phyloP scores from a whole-genome alignment of 345 rosid species.

The Aquilaria yunnanensis region DNA sequence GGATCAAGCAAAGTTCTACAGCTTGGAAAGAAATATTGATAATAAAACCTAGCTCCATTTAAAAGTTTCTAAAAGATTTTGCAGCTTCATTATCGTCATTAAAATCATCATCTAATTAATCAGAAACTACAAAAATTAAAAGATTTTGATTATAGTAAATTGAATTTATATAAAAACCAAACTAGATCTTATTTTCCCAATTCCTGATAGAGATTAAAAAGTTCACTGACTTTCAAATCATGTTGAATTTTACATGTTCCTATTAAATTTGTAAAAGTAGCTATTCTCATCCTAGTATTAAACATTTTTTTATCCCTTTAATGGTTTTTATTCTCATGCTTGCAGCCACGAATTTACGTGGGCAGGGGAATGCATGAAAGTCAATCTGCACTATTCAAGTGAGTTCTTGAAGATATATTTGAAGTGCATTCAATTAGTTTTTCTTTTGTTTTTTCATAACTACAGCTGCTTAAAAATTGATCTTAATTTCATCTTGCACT shows the following conservation, averaged over 20 bases:
- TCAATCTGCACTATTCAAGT: slow-evolving; percentile 84
- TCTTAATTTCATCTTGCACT: slow-evolving; percentile 9
- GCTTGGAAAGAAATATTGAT: too few species aligned
- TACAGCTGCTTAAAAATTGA: slow-evolving; percentile 7
- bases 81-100: too few species aligned
- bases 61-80: too few species aligned
- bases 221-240: too few species aligned
- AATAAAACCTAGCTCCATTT: too few species aligned
- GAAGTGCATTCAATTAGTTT: neutral
- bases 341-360: slow-evolving; percentile 88
- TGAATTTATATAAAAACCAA: too few species aligned
- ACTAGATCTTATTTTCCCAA: too few species aligned
- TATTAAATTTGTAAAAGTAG: neutral
- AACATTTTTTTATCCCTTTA: slow-evolving; percentile 17
- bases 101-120: too few species aligned
- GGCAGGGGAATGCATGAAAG: slow-evolving; percentile 99
- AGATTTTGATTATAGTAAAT: too few species aligned
- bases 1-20: too few species aligned
- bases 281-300: slow-evolving; percentile 2
- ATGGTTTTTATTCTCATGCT: slow-evolving; percentile 14
- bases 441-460: slow-evolving; percentile 5
- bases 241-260: neutral
- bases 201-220: too few species aligned
- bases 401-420: slow-evolving; percentile 22
- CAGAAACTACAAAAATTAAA: too few species aligned